Evolutionary conservation across 2,329 filamentous ascomycete species (phyloP), one percentile per base, ranked within the genome.

Genomic region (Teratosphaeria gauchensis): DNA sequence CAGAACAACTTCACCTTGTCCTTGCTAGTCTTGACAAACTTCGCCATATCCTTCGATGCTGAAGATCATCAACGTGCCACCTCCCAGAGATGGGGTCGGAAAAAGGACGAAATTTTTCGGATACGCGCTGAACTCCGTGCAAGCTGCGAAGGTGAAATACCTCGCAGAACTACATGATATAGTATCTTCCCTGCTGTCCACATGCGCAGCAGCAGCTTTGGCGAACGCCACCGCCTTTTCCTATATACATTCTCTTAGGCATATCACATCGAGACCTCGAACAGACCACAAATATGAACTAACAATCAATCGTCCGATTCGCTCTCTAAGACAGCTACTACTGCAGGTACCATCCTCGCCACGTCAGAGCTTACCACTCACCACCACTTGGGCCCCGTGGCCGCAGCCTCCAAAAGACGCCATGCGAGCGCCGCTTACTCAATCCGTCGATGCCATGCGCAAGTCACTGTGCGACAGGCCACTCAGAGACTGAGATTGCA

Each of bases 261-360:
- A 42, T 16, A 28, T 4, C 24, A 28, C 24, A 28, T 42, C 12
- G 12, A 42, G n/a, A 14, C 35, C 35, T 16, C 35, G 14, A 5
- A 14, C 35, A 42, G 4, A 5, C 42, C n/a, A n/a, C 42, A 48
- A 8, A 48, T 21, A 48, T 19, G 16, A 19, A 4, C 42, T 8
- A 7, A 3, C n/a, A n/a, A 19, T 21, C 19, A 48, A 48, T 48
- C 42, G 42, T 21, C 42, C 42, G 42, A 48, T 48, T 16, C 19
- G n/a, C 42, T 19, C n/a, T 8, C 19, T n/a, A 8, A 8, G n/a
- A 19, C 42, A 48, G 42, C 42, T 9, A 53, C 59, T 59, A 61
- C 56, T 59, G 61, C 61, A 62, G 61, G 59, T 61, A 61, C 61
- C 31, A 8, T 4, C 4, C 33, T 42, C 33, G 58, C 54, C 59